Evolutionary conservation across 495 filamentous ascomycete species (phyloP), one percentile per base, ranked within the genome.

Genomic region (Talaromyces adpressus): DNA sequence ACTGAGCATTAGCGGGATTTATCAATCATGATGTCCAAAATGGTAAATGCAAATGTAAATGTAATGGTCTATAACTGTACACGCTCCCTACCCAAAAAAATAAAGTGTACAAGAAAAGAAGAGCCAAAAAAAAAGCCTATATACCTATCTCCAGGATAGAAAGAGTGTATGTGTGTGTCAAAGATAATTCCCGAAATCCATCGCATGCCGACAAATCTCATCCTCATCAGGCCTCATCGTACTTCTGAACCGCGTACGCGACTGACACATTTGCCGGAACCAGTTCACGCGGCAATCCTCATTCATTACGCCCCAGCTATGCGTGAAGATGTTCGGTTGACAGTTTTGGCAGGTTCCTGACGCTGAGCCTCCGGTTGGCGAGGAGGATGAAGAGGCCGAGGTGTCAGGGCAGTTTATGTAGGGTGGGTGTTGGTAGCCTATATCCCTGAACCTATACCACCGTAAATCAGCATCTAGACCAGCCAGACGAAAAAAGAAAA

Each of bases 371-470:
- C 1, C 18, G 4, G 29, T 7, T 22, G 49, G 23, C 14, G 51
- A 23, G 3, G 51, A 27, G 8, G 51, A 6, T 3, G 52, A 56
- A 3, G 51, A 54, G 34, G 34, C 1, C 2, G 91, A 91, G 16
- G 89, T 93, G 75, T 93, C 96, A 57, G 95, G 95, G 73, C 95
- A 99, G 75, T 98, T 98, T 81, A 93, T 95, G 79, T 94, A 99
- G 29, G 95, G 95, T 57, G 97, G 95, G 70, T 99, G 95, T 67
- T 95, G 90, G 76, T 99, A 99, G 62, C 95, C 95, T 65, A 99
- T 97, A 73, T 99, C 95, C 49, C 93, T 91, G 87, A 99, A 99
- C 93, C 93, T 97, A 59, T 63, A 22, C 47, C 2, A n/a, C 29
- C 57, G 61, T 12, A 62, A 60, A 52, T 73, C 41, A 66, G n/a